phyloP scores from a whole-genome alignment of 306 rosid species.

The Glycine soja region DNA sequence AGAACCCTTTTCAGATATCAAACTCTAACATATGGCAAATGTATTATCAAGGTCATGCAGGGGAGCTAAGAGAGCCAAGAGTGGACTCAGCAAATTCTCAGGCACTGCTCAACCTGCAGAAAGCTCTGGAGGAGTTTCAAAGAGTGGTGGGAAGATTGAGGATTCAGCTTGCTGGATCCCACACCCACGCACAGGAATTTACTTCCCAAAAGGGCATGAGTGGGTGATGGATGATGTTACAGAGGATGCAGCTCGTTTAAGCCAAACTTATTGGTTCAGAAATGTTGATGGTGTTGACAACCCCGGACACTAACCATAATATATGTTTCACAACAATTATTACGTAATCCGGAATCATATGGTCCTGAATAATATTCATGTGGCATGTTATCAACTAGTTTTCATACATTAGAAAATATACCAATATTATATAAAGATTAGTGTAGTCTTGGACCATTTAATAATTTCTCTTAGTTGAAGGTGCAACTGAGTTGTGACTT shows the following conservation, averaged over 20 bases:
- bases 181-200: conserved; percentile 74
- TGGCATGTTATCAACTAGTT: not conserved
- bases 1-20: not conserved
- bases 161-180: conserved; percentile 64
- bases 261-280: conserved; percentile 65
- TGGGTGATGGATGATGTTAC: conserved; percentile 75
- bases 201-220: conserved; percentile 77
- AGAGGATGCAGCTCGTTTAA: conserved; percentile 58
- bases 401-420: not conserved
- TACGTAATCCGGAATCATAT: not conserved
- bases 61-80: conserved; percentile 44
- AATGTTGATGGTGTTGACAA: conserved; percentile 62
- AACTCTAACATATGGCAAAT: not conserved
- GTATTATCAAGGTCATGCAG: conserved; percentile 31
- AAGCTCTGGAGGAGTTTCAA: conserved; percentile 1
- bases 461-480: not conserved
- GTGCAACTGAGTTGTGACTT: not conserved
- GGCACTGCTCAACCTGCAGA: conserved; percentile 7
- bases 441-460: not conserved
- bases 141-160: conserved; percentile 25
- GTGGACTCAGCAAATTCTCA: conserved; percentile 39
- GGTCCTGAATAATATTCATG: not conserved
- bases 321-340: not conserved
- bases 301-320: not conserved
- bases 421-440: not conserved